These are phyloP conservation scores for Fusarium sp. DNA, from an alignment of 2,329 filamentous ascomycete genomes.

Conservation along the genomic window DNA sequence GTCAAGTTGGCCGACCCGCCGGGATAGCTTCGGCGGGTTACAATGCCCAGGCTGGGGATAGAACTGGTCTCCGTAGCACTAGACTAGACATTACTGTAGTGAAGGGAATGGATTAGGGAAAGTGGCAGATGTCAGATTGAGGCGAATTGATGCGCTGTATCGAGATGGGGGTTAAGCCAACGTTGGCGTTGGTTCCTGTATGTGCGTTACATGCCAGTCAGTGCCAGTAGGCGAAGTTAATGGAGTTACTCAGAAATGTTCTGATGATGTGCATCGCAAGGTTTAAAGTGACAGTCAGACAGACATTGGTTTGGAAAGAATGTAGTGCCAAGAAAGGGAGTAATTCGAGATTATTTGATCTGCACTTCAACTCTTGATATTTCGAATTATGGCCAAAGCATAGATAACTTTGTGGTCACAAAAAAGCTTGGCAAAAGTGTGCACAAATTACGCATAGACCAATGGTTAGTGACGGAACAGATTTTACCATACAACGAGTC, in stretches of 20 bases:
- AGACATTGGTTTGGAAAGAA: background rate
- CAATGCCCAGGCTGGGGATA: background rate
- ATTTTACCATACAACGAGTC: constrained; percentile 5
- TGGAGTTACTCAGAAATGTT: background rate
- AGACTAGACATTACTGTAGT: background rate
- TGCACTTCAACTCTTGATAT: background rate
- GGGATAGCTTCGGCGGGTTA: background rate
- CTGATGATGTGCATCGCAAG: constrained; percentile 16
- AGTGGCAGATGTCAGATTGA: constrained; percentile 4
- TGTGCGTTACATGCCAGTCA: background rate
- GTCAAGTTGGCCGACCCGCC: background rate
- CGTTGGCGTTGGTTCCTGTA: background rate
- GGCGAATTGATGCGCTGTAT: background rate
- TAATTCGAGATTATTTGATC: constrained; percentile 1
- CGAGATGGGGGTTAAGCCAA: background rate
- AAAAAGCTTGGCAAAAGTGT: constrained; percentile 14
- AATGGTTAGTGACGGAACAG: background rate
- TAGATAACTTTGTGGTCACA: background rate
- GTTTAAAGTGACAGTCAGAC: background rate
- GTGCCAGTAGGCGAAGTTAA: background rate
- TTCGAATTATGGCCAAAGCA: background rate
- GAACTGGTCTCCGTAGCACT: constrained; percentile 10
- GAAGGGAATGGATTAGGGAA: background rate
- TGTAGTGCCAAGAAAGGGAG: background rate
- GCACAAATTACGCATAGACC: constrained; percentile 8